These are phyloP conservation scores for Boletus sp. DNA, from an alignment of 768 basidiomycete species.

Conservation along the genomic window DNA sequence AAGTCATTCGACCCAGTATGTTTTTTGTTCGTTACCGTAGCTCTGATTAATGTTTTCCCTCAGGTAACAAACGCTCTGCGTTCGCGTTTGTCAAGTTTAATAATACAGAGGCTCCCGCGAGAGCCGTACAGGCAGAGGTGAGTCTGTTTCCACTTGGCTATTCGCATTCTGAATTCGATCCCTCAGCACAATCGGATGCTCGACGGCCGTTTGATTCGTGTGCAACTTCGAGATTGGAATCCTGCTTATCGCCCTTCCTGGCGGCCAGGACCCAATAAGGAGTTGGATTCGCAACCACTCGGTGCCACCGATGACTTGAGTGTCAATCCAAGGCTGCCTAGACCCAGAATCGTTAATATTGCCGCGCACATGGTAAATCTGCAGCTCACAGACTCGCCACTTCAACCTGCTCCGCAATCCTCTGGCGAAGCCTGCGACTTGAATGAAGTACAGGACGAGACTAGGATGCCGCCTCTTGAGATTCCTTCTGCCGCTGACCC, in stretches of 20 bases:
- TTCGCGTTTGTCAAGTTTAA: slow-evolving; percentile 80
- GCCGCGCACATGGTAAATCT: slow-evolving; percentile 12
- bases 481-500: slow-evolving; percentile 1
- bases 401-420: neutral
- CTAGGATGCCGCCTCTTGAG: neutral
- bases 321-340: slow-evolving; percentile 12
- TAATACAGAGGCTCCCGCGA: slow-evolving; percentile 60
- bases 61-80: slow-evolving; percentile 63
- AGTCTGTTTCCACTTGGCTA: neutral
- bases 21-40: slow-evolving; percentile 2
- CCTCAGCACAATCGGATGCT: slow-evolving; percentile 69
- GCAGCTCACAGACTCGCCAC: slow-evolving; percentile 4
- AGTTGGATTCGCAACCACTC: slow-evolving; percentile 30
- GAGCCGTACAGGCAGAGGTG: slow-evolving; percentile 67
- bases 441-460: slow-evolving; percentile 19
- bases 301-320: slow-evolving; percentile 6
- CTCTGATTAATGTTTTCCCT: neutral
- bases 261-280: slow-evolving; percentile 39
- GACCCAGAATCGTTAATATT: slow-evolving; percentile 7
- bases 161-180: slow-evolving; percentile 3
- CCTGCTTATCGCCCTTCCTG: slow-evolving; percentile 46
- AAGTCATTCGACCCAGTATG: slow-evolving; percentile 65
- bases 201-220: slow-evolving; percentile 70
- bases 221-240: slow-evolving; percentile 71
- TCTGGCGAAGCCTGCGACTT: slow-evolving; percentile 11